A percentile compares a stretch with the other conserved stretches of the same genome.
Conservation (phyloP, 176 grass and related monocot species). For the maize (Zea mays) region DNA sequence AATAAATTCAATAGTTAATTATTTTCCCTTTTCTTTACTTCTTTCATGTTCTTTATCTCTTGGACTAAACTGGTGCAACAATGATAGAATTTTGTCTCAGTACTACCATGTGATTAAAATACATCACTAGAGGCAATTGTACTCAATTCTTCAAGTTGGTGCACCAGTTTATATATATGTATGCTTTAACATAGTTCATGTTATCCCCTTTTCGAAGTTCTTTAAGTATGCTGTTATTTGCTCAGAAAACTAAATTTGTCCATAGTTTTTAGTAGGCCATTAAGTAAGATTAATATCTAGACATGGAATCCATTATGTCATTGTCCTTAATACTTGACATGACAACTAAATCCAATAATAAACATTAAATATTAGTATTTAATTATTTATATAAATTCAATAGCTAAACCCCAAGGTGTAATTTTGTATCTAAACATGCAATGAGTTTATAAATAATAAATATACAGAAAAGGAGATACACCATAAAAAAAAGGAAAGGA, state of each 20-base stretch:
- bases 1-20: conserved; percentile 44
- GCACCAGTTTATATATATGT: conserved; percentile 62
- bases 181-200: conserved; percentile 48
- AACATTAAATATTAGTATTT: conserved; percentile 15
- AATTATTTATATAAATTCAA: conserved; percentile 1
- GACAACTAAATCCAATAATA: conserved; percentile 24
- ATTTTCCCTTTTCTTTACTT: conserved; percentile 31
- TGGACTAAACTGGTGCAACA: conserved; percentile 48
- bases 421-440: conserved; percentile 25
- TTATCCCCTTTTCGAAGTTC: conserved; percentile 22
- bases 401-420: conserved; percentile 9
- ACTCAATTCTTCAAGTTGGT: conserved; percentile 57
- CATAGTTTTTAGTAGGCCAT: conserved; percentile 16
- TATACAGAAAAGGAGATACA: too few species aligned
- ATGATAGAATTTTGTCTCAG: conserved; percentile 61
- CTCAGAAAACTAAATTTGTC: conserved; percentile 24
- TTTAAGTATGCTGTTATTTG: conserved; percentile 23
- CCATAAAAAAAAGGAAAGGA: too few species aligned
- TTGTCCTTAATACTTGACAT: conserved; percentile 39
- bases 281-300: conserved; percentile 36
- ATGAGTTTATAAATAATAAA: not conserved
- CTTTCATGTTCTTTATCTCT: conserved; percentile 42
- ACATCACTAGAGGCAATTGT: conserved; percentile 63
- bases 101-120: conserved; percentile 57
- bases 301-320: conserved; percentile 31